Base-by-base conservation (phyloP, 2,329 filamentous ascomycete genomes). In the Colletotrichum phormii region DNA sequence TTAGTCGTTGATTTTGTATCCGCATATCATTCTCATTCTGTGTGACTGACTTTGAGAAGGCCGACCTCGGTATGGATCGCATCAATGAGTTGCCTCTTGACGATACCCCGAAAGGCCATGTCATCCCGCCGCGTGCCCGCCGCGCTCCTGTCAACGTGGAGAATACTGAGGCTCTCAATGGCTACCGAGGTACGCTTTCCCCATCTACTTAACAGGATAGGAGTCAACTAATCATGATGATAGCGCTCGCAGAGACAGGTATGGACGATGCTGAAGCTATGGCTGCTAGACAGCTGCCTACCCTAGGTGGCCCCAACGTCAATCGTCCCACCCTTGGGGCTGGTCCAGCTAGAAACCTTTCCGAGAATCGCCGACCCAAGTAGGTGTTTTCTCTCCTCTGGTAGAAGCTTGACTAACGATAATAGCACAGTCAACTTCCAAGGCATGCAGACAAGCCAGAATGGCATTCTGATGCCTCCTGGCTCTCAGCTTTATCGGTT, bases 251-350 rank as follows among this genome's bases (percentile, higher is more conserved):
- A 1, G 53, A 69, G 2, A 78, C 77, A 0, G 67, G 57, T 1
- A 80, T 82, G 24, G 58, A 82, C 3, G 81, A 82, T 53, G 76
- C 77, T 1, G 81, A 82, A 55, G 78, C 79, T 6, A 72, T 71
- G 5, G 73, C 67, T 5, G 80, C 80, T 35, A 71, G 73, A 8
- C 76, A 74, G 29, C 65, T 79, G 49, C 75, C 78, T 54, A 77
- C 77, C 42, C 72, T 72, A 11, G 72, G 76, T 26, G 74, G 75
- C 7, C 55, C 69, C 15, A 60, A 51, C 33, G 24, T 33, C n/a
- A 24, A 65, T 31, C 53, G 71, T 18, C 53, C 26, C 9, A 33
- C 18, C 26, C 42, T 49, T 22, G 8, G 8, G 15, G 61, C 24
- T 24, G 66, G 60, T 24, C 46, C 55, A 22, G 2, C 66, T 4